Conservation (phyloP, 352 stramenopile species). For the Phytopythium oedochilum region DNA sequence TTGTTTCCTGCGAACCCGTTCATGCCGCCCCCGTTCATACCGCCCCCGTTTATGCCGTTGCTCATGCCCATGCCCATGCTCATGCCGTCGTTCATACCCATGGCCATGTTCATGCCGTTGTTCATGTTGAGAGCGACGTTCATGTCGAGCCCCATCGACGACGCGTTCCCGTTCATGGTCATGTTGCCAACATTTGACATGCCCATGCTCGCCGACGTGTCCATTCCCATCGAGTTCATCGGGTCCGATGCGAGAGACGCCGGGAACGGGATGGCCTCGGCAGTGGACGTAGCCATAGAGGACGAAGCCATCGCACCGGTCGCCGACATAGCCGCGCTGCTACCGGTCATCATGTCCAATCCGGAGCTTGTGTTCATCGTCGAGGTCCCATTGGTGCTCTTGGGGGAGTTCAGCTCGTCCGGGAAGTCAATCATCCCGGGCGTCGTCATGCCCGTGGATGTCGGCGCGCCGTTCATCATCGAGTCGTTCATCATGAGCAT, state of each 20-base stretch:
- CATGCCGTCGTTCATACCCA: constrained; percentile 49
- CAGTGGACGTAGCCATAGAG: constrained; percentile 21
- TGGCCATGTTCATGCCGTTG: constrained; percentile 30
- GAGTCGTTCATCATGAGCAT: constrained; percentile 71
- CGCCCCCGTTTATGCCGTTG: constrained; percentile 27
- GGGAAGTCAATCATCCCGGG: constrained; percentile 81
- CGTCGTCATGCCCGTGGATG: constrained; percentile 15
- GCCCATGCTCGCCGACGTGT: constrained; percentile 20
- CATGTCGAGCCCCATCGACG: constrained; percentile 19
- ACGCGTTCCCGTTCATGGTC: constrained; percentile 8
- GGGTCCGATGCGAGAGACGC: constrained; percentile 62
- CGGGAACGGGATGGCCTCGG: constrained; percentile 73
- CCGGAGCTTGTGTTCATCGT: constrained; percentile 9
- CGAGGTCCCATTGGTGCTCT: constrained; percentile 11
- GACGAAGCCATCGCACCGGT: constrained; percentile 26
- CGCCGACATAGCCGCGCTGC: constrained; percentile 19
- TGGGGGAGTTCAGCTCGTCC: constrained; percentile 81
- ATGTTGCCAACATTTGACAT: constrained; percentile 5
- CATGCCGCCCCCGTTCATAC: constrained; percentile 45
- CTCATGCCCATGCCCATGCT: constrained; percentile 56
- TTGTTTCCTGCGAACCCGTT: constrained; percentile 46
- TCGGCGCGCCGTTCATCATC: constrained; percentile 22
- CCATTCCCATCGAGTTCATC: constrained; percentile 32
- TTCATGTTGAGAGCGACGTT: constrained; percentile 32
- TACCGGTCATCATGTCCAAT: constrained; percentile 6